Conservation (phyloP, 1,284 basidiomycete species). For the Malassezia nana region DNA sequence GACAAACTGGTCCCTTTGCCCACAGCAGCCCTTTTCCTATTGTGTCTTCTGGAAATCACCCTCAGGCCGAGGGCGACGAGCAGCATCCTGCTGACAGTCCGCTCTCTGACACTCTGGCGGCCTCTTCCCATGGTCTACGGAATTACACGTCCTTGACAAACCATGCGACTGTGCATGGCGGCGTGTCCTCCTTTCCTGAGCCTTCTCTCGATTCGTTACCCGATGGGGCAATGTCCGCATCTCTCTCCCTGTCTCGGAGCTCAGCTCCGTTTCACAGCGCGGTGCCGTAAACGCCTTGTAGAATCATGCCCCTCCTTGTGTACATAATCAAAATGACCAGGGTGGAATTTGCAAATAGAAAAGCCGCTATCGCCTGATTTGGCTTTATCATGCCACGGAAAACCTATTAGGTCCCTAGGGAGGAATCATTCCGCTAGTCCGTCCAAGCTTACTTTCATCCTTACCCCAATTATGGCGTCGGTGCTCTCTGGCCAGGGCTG, state of each 20-base stretch:
- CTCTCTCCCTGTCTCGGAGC: background rate
- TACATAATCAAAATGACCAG: background rate
- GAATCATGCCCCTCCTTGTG: background rate
- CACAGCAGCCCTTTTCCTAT: background rate
- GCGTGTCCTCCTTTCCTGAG: background rate
- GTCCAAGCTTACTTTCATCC: background rate
- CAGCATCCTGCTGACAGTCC: background rate
- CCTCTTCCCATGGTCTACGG: background rate
- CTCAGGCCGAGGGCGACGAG: background rate
- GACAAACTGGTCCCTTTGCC: background rate
- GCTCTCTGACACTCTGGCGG: background rate
- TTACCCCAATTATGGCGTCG: background rate
- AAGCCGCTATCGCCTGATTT: conserved; percentile 1
- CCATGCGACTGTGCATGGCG: background rate
- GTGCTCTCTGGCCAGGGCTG: background rate
- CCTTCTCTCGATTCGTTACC: background rate
- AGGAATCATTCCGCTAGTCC: background rate
- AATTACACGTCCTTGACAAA: background rate
- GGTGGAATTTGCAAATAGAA: background rate
- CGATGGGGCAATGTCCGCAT: background rate
- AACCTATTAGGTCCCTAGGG: background rate
- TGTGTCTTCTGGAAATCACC: background rate
- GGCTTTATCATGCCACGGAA: background rate
- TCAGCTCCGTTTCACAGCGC: background rate
- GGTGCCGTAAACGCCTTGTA: background rate